Evolutionary conservation across 495 filamentous ascomycete species (phyloP).

Genomic region (Trypethelium eluteriae): DNA sequence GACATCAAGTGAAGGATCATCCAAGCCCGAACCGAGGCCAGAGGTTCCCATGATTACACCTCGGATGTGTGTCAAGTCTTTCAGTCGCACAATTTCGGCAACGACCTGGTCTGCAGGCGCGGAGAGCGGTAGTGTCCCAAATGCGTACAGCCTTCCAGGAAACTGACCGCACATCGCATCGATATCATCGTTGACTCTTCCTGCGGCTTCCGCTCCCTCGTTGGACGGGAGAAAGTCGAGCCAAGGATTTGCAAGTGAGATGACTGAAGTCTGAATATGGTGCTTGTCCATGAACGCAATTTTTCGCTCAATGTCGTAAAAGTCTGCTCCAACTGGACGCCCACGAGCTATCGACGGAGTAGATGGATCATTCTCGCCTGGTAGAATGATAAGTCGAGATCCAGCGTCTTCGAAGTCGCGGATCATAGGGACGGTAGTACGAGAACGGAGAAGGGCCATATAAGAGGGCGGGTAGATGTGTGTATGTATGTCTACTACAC

Average conservation of each 20-base stretch:
- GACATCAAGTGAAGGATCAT: constrained; percentile 63
- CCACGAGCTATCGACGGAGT: constrained; percentile 48
- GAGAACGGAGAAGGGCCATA: constrained; percentile 68
- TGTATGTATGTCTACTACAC: constrained; percentile 82
- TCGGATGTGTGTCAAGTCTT: constrained; percentile 56
- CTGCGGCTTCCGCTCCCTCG: constrained; percentile 55
- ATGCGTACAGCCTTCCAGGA: constrained; percentile 62
- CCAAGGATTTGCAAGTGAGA: constrained; percentile 94
- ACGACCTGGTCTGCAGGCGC: constrained; percentile 54
- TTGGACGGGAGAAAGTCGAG: constrained; percentile 68
- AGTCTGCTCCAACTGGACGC: constrained; percentile 67
- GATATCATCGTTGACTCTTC: constrained; percentile 69
- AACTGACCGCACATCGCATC: constrained; percentile 55
- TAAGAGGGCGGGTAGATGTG: constrained; percentile 88
- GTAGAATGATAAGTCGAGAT: constrained; percentile 71
- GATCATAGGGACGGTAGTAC: constrained; percentile 71
- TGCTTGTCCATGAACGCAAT: constrained; percentile 83
- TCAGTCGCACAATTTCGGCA: constrained; percentile 55
- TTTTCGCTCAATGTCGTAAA: constrained; percentile 63
- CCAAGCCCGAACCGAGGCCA: constrained; percentile 71
- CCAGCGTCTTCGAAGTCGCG: constrained; percentile 51
- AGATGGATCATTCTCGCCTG: constrained; percentile 54
- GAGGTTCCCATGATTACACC: constrained; percentile 85
- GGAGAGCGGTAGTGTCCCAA: constrained; percentile 73
- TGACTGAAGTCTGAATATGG: constrained; percentile 69